Evolutionary conservation across 768 basidiomycete species (phyloP).

Genomic region (Suillus luteus): DNA sequence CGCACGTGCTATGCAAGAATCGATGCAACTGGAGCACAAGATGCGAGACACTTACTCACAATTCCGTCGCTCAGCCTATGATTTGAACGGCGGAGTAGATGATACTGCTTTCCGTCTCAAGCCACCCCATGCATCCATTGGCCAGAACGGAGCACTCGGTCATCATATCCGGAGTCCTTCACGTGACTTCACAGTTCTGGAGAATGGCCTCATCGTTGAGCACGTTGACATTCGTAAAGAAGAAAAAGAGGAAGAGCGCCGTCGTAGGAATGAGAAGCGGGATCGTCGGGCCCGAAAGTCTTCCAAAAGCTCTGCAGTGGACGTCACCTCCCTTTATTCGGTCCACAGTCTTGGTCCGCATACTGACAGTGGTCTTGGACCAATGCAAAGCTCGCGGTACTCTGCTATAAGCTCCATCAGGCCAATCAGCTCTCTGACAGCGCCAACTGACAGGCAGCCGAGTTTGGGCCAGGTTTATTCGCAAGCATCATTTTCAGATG

Average conservation of each 20-base stretch:
- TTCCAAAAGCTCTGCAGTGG: constrained; percentile 69
- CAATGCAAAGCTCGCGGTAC: constrained; percentile 62
- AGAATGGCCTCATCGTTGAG: constrained; percentile 89
- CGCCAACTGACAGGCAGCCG: constrained; percentile 55
- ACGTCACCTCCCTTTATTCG: constrained; percentile 75
- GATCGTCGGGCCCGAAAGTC: constrained; percentile 64
- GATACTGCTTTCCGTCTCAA: constrained; percentile 70
- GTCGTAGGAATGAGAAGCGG: constrained; percentile 68
- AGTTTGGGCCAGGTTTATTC: constrained; percentile 70
- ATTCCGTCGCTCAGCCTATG: constrained; percentile 77
- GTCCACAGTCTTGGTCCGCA: constrained; percentile 55
- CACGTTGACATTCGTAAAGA: constrained; percentile 82
- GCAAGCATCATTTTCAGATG: constrained; percentile 79
- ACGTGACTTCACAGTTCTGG: constrained; percentile 77
- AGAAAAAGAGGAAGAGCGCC: constrained; percentile 74
- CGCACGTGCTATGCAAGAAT: constrained; percentile 76
- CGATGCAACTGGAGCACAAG: constrained; percentile 69
- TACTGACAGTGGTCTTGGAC: constrained; percentile 59
- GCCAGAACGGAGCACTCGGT: constrained; percentile 36
- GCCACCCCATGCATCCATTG: constrained; percentile 46
- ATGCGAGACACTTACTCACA: constrained; percentile 83
- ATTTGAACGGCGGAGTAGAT: constrained; percentile 56
- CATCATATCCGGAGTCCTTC: constrained; percentile 52
- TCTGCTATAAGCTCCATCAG: constrained; percentile 53
- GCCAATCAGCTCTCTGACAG: constrained; percentile 63